Evolutionary conservation across 2,329 filamentous ascomycete genomes (phyloP), one percentile per base, ranked within the genome.

Genomic region (Aspergillus sp.): DNA sequence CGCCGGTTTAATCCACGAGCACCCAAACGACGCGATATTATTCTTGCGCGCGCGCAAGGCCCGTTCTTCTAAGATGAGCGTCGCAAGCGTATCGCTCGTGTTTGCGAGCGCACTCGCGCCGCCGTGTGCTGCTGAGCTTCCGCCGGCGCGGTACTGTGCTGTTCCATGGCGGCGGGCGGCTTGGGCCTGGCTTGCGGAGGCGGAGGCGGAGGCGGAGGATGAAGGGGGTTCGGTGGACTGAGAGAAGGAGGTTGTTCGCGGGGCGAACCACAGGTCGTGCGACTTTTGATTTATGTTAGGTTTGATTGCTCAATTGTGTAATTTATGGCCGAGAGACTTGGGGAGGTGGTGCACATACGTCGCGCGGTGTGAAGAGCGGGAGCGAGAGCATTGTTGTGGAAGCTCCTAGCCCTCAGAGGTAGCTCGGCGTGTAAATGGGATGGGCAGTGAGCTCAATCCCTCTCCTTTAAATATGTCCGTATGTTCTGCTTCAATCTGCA

Each of bases 1-100:
- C 0, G 91, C 92, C 0, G 95, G 95, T 58, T 89, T 90, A 56
- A 99, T 87, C 95, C 95, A 99, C 45, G 84, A 85, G 64, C 88
- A 89, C 59, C 95, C 95, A 70, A 96, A 97, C 68, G 92, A 90
- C 48, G 89, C 85, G 30, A 98, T 89, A 64, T 93, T 91, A 48
- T 85, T 78, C 68, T 93, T 91, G 47, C 93, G 90, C 8, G 88
- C 83, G 54, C 88, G 84, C 63, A 96, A 83, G 57, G 86, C 83
- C 60, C 86, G 83, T 77, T 98, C 95, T 71, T 97, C 93, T 42
- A 85, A 78, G 24, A 84, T 81, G 11, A 96, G 84, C 2, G 87
- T 82, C 9, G 88, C 84, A 3, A 96, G 85, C 2, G 83, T 81
- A 24, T 74, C 87, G 70, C 86, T 40, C 44, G 53, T 20, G 20